These are phyloP conservation scores for Cornus suecica DNA, from an alignment of 148 eudicot genomes.

Conservation along the genomic window DNA sequence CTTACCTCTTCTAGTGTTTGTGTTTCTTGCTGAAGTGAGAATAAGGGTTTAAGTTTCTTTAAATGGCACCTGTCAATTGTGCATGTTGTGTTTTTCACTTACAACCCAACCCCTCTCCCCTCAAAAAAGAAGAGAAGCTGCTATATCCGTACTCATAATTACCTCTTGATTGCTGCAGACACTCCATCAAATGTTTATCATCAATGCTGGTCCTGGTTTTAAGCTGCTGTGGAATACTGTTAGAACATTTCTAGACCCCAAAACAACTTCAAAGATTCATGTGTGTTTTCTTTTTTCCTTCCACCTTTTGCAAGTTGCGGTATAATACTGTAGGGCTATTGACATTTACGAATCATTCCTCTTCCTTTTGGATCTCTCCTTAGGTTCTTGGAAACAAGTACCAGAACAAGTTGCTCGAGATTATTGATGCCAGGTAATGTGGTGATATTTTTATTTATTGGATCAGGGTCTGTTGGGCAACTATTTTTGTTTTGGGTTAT, in stretches of 20 bases:
- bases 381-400: slow-evolving; percentile 95
- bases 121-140: no score
- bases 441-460: slow-evolving; percentile 10
- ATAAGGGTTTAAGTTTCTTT: no score
- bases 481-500: background rate
- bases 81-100: no score
- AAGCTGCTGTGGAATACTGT: slow-evolving; percentile 93
- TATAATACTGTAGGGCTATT: slow-evolving; percentile 4
- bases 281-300: slow-evolving; percentile 36
- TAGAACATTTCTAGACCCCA: slow-evolving; percentile 84
- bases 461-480: background rate
- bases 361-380: slow-evolving; percentile 9
- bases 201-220: slow-evolving; percentile 96
- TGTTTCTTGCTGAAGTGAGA: no score
- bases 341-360: background rate
- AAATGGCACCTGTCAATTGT: no score
- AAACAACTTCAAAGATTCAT: slow-evolving; percentile 88
- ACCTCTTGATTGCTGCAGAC: slow-evolving; percentile 49
- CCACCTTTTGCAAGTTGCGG: background rate
- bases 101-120: no score
- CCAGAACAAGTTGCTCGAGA: slow-evolving; percentile 83
- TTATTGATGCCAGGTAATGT: slow-evolving; percentile 78
- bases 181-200: slow-evolving; percentile 86
- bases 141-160: background rate
- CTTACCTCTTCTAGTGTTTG: no score